These are phyloP conservation scores for Thuja plicata DNA, from an alignment of 83 land plant genomes.

Conservation along the genomic window DNA sequence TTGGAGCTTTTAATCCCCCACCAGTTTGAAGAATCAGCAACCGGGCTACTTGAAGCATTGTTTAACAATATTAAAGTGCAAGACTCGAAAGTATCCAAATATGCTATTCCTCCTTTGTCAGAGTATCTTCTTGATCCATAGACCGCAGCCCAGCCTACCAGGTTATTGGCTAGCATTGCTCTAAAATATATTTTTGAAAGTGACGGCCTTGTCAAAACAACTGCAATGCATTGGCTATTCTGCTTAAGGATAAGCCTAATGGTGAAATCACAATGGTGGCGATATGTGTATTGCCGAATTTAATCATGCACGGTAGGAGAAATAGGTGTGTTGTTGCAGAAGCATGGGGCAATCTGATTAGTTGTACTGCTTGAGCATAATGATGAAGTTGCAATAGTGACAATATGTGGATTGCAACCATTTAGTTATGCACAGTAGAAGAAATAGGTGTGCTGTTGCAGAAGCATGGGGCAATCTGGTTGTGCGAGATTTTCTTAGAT, in stretches of 20 bases:
- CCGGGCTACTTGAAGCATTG: constrained; percentile 67
- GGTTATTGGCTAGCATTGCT: constrained; percentile 70
- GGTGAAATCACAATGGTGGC: too few relatives aligned
- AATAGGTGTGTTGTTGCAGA: too few relatives aligned
- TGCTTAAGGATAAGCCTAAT: constrained; percentile 78
- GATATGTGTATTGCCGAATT: too few relatives aligned
- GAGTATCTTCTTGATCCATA: too few relatives aligned
- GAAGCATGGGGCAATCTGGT: constrained; percentile 80
- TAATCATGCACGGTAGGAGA: too few relatives aligned
- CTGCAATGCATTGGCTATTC: constrained; percentile 66
- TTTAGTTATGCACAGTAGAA: constrained; percentile 73
- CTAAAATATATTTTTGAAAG: constrained; percentile 77
- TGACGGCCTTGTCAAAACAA: constrained; percentile 63
- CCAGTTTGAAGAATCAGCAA: constrained; percentile 75
- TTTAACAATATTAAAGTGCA: too few relatives aligned
- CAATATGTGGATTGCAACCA: constrained; percentile 80
- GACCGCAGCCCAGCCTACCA: constrained; percentile 67
- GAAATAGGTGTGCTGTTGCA: constrained; percentile 84
- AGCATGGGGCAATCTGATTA: too few relatives aligned
- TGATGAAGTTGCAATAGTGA: too few relatives aligned
- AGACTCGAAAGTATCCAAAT: too few relatives aligned
- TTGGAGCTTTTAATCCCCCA: constrained; percentile 68
- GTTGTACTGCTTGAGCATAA: too few relatives aligned
- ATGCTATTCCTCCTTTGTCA: too few relatives aligned
- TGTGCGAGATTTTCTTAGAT: constrained; percentile 58